Evolutionary conservation across 306 rosid genomes (phyloP).

Genomic region (Comarum palustre): DNA sequence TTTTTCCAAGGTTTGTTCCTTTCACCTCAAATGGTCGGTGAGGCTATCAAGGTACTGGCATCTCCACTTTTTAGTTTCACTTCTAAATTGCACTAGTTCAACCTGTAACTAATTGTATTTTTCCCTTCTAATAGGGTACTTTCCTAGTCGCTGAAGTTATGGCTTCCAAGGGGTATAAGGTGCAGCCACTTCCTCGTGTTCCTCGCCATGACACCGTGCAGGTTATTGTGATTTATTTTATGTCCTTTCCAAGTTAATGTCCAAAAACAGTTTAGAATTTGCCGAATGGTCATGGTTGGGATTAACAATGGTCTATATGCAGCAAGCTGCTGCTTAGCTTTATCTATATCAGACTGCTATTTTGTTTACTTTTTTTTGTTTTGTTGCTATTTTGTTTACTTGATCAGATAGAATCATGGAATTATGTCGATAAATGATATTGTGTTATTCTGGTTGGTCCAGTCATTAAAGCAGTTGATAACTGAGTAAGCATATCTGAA

Average conservation of each 20-base stretch:
- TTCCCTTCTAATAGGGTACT: slow-evolving; percentile 53
- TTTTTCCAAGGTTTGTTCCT: slow-evolving; percentile 90
- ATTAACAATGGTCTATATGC: slow-evolving; percentile 14
- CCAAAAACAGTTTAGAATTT: neutral
- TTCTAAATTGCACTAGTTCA: slow-evolving; percentile 21
- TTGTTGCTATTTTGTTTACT: neutral
- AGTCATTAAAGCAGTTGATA: neutral
- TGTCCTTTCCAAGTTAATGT: slow-evolving; percentile 6
- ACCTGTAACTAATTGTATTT: slow-evolving; percentile 21
- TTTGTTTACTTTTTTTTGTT: neutral
- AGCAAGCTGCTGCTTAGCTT: slow-evolving; percentile 7
- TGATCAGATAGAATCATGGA: neutral
- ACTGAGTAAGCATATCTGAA: neutral
- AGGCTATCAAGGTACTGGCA: slow-evolving; percentile 72
- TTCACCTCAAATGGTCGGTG: slow-evolving; percentile 99
- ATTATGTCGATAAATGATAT: neutral
- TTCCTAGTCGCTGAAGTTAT: slow-evolving; percentile 79
- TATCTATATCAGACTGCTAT: neutral
- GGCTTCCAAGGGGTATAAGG: slow-evolving; percentile 76
- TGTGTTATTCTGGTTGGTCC: neutral
- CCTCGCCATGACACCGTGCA: slow-evolving; percentile 77
- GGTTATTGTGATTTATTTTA: slow-evolving; percentile 35
- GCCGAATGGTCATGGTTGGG: slow-evolving; percentile 2
- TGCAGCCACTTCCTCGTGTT: slow-evolving; percentile 79
- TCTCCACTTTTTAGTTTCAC: slow-evolving; percentile 15